Percentiles rank a stretch among this genome's conserved stretches.
Evolutionary conservation across 768 basidiomycete species (phyloP).

Genomic region (Terana coerulea): DNA sequence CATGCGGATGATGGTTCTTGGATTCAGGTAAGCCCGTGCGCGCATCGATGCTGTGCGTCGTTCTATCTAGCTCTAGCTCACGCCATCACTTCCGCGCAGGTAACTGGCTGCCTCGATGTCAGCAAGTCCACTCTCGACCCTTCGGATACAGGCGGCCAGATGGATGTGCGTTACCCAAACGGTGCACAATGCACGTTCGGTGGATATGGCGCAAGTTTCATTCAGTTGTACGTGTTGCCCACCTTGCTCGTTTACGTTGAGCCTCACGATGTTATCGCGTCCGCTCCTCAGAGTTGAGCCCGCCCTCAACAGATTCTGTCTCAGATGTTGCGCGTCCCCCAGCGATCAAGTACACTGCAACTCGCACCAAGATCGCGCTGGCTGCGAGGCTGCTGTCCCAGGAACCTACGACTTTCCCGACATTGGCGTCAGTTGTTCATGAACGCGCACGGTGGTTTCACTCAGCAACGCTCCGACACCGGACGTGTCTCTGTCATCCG

Average conservation of each 20-base stretch:
- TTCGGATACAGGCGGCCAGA: slow-evolving; percentile 44
- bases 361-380: slow-evolving; percentile 44
- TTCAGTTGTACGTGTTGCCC: slow-evolving; percentile 38
- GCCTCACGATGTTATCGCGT: background rate
- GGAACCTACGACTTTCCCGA: slow-evolving; percentile 43
- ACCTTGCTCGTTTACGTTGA: background rate
- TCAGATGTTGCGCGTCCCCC: slow-evolving; percentile 40
- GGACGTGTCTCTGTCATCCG: no score
- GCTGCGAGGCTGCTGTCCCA: slow-evolving; percentile 40
- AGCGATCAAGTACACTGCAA: slow-evolving; percentile 48
- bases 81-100: slow-evolving; percentile 24
- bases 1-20: slow-evolving; percentile 35
- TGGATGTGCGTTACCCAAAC: slow-evolving; percentile 47
- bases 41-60: slow-evolving; percentile 1
- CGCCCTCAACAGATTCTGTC: slow-evolving; percentile 41
- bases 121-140: slow-evolving; percentile 28
- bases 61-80: background rate
- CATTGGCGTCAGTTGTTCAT: slow-evolving; percentile 31
- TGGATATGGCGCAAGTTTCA: slow-evolving; percentile 48
- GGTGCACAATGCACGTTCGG: slow-evolving; percentile 52
- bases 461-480: background rate
- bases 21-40: slow-evolving; percentile 31
- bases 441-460: background rate
- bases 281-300: slow-evolving; percentile 39
- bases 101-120: slow-evolving; percentile 37